A percentile compares a stretch with the other conserved stretches of the same genome.
Conservation (phyloP, 495 filamentous ascomycete genomes). For the Cercophora scortea region DNA sequence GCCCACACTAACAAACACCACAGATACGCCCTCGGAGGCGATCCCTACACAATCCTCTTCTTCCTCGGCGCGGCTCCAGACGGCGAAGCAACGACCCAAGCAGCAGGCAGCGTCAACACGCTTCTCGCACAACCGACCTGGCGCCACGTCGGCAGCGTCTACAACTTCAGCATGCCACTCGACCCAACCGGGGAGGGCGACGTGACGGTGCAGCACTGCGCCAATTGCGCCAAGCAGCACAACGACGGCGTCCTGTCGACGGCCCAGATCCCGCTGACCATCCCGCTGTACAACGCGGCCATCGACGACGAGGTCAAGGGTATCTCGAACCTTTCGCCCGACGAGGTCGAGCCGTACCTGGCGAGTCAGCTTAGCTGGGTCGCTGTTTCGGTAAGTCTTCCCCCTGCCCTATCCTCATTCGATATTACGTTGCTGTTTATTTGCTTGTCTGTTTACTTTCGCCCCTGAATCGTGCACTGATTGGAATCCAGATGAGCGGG, state of each 20-base stretch:
- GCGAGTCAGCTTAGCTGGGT: neutral
- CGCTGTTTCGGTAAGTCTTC: neutral
- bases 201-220: neutral
- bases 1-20: too few species aligned
- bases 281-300: neutral
- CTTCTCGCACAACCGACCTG: neutral
- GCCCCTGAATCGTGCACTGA: neutral
- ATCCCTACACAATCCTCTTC: constrained; percentile 7
- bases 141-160: neutral
- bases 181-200: neutral
- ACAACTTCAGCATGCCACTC: neutral
- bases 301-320: neutral
- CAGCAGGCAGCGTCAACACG: neutral
- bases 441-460: neutral
- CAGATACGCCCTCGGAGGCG: neutral
- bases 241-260: neutral
- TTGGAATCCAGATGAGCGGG: neutral
- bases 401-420: neutral
- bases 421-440: too few species aligned
- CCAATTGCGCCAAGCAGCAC: neutral
- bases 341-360: neutral
- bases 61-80: neutral
- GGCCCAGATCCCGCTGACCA: neutral
- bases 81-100: neutral
- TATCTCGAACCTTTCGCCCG: neutral